Conservation (phyloP, 306 rosid species). For the Spatholobus suberectus region DNA sequence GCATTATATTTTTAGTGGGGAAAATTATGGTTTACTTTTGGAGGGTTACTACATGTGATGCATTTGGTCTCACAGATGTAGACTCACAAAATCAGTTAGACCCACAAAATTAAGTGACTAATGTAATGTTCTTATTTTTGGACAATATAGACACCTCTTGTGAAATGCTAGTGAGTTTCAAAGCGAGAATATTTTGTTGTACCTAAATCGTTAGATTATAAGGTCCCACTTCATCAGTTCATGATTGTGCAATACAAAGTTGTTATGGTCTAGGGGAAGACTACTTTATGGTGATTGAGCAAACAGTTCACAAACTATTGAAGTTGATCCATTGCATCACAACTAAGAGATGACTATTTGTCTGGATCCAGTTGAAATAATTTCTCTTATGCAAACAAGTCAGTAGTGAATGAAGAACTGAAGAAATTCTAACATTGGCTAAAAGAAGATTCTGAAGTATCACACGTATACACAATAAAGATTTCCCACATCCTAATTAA, state of each 20-base stretch:
- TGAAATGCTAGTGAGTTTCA: background rate
- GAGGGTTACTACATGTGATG: constrained; percentile 12
- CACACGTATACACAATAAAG: background rate
- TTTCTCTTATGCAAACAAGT: background rate
- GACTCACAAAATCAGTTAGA: background rate
- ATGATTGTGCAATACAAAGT: background rate
- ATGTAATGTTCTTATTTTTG: background rate
- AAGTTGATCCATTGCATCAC: background rate
- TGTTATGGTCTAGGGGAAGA: background rate
- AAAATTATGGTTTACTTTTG: background rate
- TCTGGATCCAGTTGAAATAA: constrained; percentile 5
- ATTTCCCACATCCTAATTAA: background rate
- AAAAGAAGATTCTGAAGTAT: background rate
- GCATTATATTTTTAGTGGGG: background rate
- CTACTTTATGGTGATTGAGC: background rate
- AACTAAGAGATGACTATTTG: background rate
- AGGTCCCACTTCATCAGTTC: constrained; percentile 14
- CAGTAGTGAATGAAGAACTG: background rate
- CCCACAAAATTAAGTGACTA: background rate
- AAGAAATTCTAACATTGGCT: background rate
- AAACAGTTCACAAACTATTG: background rate
- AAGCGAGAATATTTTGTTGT: background rate
- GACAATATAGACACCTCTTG: background rate
- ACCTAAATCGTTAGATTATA: background rate
- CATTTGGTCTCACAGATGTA: background rate